Evolutionary conservation across 192 early-diverging fungal genomes (phyloP), one percentile per base, ranked within the genome.

Genomic region (Gamsiella multidivaricata): DNA sequence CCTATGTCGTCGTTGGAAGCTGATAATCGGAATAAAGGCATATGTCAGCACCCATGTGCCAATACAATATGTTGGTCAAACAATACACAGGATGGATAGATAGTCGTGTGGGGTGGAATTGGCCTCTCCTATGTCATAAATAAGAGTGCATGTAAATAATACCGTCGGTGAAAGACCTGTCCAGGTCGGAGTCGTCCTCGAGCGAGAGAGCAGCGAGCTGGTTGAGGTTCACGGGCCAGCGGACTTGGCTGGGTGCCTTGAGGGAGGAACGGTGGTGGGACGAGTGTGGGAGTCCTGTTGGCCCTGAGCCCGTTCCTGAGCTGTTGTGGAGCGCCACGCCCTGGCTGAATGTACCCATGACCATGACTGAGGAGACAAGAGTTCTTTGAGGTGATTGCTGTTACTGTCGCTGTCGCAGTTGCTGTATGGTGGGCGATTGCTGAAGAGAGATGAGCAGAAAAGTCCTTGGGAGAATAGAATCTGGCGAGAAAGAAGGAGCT

Each of bases 171-270:
- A 78, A 42, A 2, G 74, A 78, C 12, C 65, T 59, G 74, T 78
- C 74, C 2, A 78, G 39, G 65, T 78, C 74, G 60, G 74, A 78
- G 65, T 78, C 74, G 20, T 78, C 74, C 23, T 78, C 74, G n/a
- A 78, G 74, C 0, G 74, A 68, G 47, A 78, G 61, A 10, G 65
- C 65, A 26, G 74, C 74, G 22, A 78, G 74, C n/a, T 78, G 74
- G 65, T 69, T 78, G 60, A 78, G 66, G 54, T 57, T 64, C 9
- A 78, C 66, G 5, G 74, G 74, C 74, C 74, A 78, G 1, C 74
- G 74, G 12, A 78, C 65, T 22, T 78, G 65, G 41, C 14, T n/a
- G 4, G 47, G 31, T 17, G 60, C 39, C n/a, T 69, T 78, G 64
- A 78, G 53, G 0, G 73, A 66, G 18, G 26, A 49, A 11, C 64